Conservation (phyloP, 805 yeast species). For the Metschnikowia lachancei region DNA sequence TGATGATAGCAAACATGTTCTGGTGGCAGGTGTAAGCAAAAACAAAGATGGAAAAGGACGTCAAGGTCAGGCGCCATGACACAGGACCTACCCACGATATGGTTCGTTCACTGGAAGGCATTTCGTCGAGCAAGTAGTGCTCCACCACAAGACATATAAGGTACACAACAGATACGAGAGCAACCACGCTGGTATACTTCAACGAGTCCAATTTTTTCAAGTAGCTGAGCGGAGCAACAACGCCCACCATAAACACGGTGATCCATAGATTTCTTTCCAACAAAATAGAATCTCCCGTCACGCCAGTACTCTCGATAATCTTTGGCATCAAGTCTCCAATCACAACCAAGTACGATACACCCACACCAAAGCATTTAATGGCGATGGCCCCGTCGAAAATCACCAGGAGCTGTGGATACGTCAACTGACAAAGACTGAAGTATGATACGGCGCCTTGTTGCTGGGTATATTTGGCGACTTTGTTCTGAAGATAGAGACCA, state of each 20-base stretch:
- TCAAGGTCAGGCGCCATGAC: conserved; percentile 39
- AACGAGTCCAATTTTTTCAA: conserved; percentile 64
- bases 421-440: conserved; percentile 49
- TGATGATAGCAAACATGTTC: conserved; percentile 72
- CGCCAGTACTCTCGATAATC: conserved; percentile 40
- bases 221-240: conserved; percentile 63
- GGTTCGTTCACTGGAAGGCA: conserved; percentile 7
- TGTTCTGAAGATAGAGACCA: conserved; percentile 63
- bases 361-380: conserved; percentile 77
- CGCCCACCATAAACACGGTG: conserved; percentile 44
- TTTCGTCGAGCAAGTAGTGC: conserved; percentile 36
- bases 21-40: conserved; percentile 83
- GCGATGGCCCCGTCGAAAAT: conserved; percentile 75
- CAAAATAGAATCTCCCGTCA: conserved; percentile 22
- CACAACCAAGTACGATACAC: conserved; percentile 65
- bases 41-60: conserved; percentile 70
- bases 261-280: conserved; percentile 53
- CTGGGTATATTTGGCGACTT: conserved; percentile 52
- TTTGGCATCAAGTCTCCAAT: conserved; percentile 77
- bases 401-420: conserved; percentile 67
- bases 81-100: conserved; percentile 41
- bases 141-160: conserved; percentile 53
- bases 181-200: conserved; percentile 68
- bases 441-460: conserved; percentile 43
- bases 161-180: conserved; percentile 64